Percentiles rank a stretch among this genome's conserved stretches.
phyloP scores from a whole-genome alignment of 225 moss, liverwort and hornwort species.

The Bryum argenteum region DNA sequence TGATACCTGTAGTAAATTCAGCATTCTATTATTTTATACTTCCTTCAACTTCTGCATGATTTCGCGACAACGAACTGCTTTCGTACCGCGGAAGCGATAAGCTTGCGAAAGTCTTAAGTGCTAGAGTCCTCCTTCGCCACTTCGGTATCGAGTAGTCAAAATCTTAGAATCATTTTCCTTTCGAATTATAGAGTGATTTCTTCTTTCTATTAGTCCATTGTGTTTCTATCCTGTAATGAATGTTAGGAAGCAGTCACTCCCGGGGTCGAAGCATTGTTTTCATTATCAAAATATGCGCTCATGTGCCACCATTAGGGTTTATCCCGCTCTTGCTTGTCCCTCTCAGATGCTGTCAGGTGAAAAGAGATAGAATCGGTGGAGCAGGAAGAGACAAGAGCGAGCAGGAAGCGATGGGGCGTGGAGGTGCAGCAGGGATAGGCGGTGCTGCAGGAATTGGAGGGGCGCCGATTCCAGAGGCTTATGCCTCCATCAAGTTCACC shows the following conservation, averaged over 20 bases:
- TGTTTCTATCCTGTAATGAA: background rate
- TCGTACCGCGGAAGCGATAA: background rate
- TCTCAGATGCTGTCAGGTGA: slow-evolving; percentile 19
- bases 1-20: background rate
- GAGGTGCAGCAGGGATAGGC: slow-evolving; percentile 47
- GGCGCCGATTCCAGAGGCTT: slow-evolving; percentile 51
- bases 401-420: slow-evolving; percentile 40
- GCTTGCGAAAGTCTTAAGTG: background rate
- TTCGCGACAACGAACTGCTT: background rate
- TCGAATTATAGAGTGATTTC: no score
- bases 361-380: background rate
- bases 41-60: slow-evolving; percentile 1
- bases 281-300: background rate
- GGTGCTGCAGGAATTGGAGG: slow-evolving; percentile 56
- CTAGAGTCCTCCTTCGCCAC: background rate
- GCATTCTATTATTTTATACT: background rate
- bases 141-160: background rate
- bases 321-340: background rate
- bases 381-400: background rate
- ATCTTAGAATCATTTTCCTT: no score
- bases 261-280: background rate
- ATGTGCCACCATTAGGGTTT: no score
- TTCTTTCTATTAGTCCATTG: background rate
- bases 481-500: slow-evolving; percentile 73
- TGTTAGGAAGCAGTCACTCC: no score